Base-by-base conservation (phyloP, 1,284 basidiomycete genomes). In the Chalciporus sp. region DNA sequence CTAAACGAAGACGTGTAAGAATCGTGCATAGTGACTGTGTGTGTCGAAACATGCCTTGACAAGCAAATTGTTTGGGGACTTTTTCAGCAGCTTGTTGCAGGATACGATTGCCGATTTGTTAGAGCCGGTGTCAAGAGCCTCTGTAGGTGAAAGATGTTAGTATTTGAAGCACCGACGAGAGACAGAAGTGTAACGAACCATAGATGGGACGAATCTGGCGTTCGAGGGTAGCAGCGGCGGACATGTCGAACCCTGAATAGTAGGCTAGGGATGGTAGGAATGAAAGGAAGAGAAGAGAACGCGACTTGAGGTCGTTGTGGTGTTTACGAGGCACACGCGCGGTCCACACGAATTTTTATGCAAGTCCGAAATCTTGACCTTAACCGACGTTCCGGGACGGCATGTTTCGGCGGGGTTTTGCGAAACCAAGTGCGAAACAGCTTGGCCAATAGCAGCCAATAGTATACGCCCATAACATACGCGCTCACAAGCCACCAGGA, bases 61-160 rank as follows among this genome's bases (percentile, higher is more conserved):
- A n/a, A 91, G 74, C 45, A 81, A 76, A 68, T 84, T 86, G 64
- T 80, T 83, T 17, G 89, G 87, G 58, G 89, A 80, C 71, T 90
- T 90, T 71, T 92, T 94, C 59, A 94, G 78, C 26, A 92, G 69
- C 70, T 93, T 92, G 70, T 91, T 92, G 74, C 88, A 90, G n/a
- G 84, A 77, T 42, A 90, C 82, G 49, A 94, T 80, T 19, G 90
- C 91, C 31, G 87, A 85, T 74, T 93, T 93, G 74, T 86, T 87
- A n/a, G 90, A 90, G 48, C 84, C 84, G 41, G 84, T 87, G 74
- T 94, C 92, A 58, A 94, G 76, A 40, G 91, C 85, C 78, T 93
- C 92, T 94, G 61, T 5, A 57, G 49, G 50, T 46, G 37, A 53
- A 27, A 39, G 31, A 26, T 39, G 55, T 49, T 7, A 29, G 37